Evolutionary conservation across 495 filamentous ascomycete species (phyloP).

Genomic region (Neurospora sublineolata): DNA sequence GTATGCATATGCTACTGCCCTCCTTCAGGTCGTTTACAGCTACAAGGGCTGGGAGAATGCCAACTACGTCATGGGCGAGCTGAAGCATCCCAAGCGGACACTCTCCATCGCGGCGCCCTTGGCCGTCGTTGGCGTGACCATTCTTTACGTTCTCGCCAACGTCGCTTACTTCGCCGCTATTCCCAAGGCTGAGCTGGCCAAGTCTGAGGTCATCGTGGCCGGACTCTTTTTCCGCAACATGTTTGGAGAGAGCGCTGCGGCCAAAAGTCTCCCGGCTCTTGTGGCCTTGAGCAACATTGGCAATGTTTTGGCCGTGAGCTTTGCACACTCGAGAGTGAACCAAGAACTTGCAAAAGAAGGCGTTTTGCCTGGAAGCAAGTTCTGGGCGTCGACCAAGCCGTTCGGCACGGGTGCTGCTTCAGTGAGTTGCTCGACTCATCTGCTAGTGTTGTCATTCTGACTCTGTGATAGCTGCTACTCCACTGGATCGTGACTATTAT

Average conservation of each 20-base stretch:
- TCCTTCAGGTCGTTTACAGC: constrained; percentile 39
- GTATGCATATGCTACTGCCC: constrained; percentile 34
- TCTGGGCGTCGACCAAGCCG: constrained; percentile 32
- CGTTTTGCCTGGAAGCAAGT: constrained; percentile 46
- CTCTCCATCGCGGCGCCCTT: constrained; percentile 50
- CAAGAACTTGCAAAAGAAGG: constrained; percentile 60
- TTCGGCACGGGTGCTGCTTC: constrained; percentile 31
- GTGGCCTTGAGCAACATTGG: constrained; percentile 54
- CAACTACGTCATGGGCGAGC: constrained; percentile 46
- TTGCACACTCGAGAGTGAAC: constrained; percentile 50
- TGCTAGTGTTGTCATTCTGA: neutral
- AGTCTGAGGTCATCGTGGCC: constrained; percentile 35
- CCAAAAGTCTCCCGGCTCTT: constrained; percentile 42
- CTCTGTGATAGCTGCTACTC: constrained; percentile 27
- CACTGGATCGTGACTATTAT: constrained; percentile 42
- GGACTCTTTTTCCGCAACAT: constrained; percentile 38
- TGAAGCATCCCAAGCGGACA: constrained; percentile 48
- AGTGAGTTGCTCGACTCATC: constrained; percentile 13
- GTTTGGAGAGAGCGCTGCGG: constrained; percentile 28
- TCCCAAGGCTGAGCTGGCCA: constrained; percentile 37
- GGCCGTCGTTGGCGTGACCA: constrained; percentile 43
- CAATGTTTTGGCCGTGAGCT: constrained; percentile 39
- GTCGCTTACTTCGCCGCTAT: constrained; percentile 48
- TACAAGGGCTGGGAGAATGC: constrained; percentile 39
- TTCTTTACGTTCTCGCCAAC: constrained; percentile 54